phyloP scores from a whole-genome alignment of 345 rosid species.

The Syzygium oleosum region DNA sequence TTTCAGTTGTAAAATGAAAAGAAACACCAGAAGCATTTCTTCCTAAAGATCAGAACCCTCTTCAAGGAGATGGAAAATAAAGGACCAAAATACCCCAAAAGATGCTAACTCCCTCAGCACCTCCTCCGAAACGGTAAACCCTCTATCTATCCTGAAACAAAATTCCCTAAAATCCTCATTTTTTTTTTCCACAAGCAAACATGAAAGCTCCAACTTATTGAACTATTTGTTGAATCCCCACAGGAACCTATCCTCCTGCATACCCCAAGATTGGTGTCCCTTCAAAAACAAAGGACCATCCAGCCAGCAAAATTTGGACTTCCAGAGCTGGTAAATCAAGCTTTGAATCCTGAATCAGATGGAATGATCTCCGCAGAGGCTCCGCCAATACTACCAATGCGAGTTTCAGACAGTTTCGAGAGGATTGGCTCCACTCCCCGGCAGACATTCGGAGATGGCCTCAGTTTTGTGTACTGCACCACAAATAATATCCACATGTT shows the following conservation, averaged over 20 bases:
- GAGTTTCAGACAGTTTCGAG: not conserved
- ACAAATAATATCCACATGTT: not conserved
- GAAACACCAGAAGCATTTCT: not conserved
- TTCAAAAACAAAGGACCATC: not conserved
- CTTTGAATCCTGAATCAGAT: not conserved
- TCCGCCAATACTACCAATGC: not conserved
- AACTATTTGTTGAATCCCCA: not conserved
- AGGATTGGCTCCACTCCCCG: not conserved
- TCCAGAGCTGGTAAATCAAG: not conserved
- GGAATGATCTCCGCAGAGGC: not conserved
- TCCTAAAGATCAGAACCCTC: not conserved
- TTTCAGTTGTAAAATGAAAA: not conserved
- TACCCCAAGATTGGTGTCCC: not conserved
- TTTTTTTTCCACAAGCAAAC: not conserved
- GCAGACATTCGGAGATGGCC: not conserved
- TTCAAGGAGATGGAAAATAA: not conserved
- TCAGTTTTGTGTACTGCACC: not conserved
- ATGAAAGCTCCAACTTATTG: not conserved
- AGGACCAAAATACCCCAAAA: not conserved
- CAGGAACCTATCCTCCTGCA: not conserved
- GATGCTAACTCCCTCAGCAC: not conserved
- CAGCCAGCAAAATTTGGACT: not conserved
- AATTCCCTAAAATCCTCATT: not conserved
- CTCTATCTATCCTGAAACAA: not conserved
- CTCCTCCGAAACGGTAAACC: not conserved